Evolutionary conservation across 352 stramenopile genomes (phyloP).

Genomic region (Phytophthora foliorum): DNA sequence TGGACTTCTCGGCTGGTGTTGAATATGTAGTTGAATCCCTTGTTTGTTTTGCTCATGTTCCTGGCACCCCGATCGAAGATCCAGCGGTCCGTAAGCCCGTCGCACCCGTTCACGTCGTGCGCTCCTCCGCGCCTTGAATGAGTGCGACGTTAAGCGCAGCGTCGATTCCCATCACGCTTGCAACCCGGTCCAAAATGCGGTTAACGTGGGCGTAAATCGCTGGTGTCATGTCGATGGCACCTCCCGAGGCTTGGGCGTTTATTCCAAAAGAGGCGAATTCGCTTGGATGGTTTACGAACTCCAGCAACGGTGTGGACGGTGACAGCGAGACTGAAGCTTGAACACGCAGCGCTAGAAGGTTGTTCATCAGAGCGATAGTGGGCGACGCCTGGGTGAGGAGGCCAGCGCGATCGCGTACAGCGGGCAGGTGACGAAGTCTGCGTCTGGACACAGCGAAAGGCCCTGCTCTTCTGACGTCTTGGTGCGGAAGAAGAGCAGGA

Average conservation of each 20-base stretch:
- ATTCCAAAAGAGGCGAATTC: no score
- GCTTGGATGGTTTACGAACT: no score
- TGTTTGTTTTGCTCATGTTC: slow-evolving; percentile 34
- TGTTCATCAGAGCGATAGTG: neutral
- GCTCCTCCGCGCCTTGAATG: slow-evolving; percentile 23
- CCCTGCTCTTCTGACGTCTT: slow-evolving; percentile 45
- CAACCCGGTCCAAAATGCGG: slow-evolving; percentile 23
- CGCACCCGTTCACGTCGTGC: slow-evolving; percentile 15
- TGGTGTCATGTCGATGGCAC: no score
- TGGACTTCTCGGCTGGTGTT: slow-evolving; percentile 24
- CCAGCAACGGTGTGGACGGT: no score
- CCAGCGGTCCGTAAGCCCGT: no score
- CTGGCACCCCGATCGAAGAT: slow-evolving; percentile 19
- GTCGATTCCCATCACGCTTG: neutral
- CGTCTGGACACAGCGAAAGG: slow-evolving; percentile 40
- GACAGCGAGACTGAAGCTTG: no score
- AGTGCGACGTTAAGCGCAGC: slow-evolving; percentile 32
- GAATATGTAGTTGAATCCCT: slow-evolving; percentile 28
- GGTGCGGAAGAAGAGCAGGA: slow-evolving; percentile 27
- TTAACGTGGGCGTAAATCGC: slow-evolving; percentile 21
- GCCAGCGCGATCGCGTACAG: slow-evolving; percentile 26
- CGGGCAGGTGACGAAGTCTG: slow-evolving; percentile 24
- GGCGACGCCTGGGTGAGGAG: neutral
- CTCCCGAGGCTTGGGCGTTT: no score
- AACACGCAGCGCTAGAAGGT: no score